Evolutionary conservation across 2,329 filamentous ascomycete species (phyloP).

Genomic region (Clonostachys solani): DNA sequence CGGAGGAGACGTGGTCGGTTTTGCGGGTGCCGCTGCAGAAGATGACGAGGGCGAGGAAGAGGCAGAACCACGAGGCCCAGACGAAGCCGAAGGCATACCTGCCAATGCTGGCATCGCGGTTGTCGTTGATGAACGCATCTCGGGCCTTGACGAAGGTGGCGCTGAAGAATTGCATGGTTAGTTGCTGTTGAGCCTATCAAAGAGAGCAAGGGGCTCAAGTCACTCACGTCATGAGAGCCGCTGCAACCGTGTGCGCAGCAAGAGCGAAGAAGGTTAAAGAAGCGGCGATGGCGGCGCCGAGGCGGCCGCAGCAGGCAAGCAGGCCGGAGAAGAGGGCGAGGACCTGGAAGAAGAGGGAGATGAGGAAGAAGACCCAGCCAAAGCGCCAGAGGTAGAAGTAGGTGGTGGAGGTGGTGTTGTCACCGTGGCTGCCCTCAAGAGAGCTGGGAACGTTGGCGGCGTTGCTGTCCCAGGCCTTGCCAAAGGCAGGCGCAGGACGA

Average conservation of each 20-base stretch:
- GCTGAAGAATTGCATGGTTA: constrained; percentile 15
- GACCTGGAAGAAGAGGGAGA: constrained; percentile 75
- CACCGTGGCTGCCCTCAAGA: constrained; percentile 47
- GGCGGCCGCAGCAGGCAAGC: constrained; percentile 65
- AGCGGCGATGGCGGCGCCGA: constrained; percentile 64
- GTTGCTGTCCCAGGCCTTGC: constrained; percentile 61
- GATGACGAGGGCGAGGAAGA: constrained; percentile 62
- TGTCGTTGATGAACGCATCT: constrained; percentile 54
- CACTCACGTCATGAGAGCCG: constrained; percentile 71
- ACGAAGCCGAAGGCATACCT: constrained; percentile 70
- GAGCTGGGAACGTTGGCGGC: constrained; percentile 35
- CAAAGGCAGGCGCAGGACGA: constrained; percentile 62
- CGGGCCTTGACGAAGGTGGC: constrained; percentile 65
- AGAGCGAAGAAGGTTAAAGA: constrained; percentile 54
- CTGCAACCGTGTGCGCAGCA: constrained; percentile 65
- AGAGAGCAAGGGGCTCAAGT: too few species aligned
- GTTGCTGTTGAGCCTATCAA: not conserved
- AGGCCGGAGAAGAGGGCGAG: constrained; percentile 64
- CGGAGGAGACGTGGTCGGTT: constrained; percentile 20
- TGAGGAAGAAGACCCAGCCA: constrained; percentile 86
- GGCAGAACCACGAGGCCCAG: constrained; percentile 66
- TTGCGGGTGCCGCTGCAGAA: constrained; percentile 63
- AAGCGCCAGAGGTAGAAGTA: constrained; percentile 89
- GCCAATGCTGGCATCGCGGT: constrained; percentile 58
- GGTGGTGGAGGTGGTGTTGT: constrained; percentile 46